These are phyloP conservation scores for Salinomyces thailandicus DNA, from an alignment of 2,329 filamentous ascomycete genomes.

Conservation along the genomic window DNA sequence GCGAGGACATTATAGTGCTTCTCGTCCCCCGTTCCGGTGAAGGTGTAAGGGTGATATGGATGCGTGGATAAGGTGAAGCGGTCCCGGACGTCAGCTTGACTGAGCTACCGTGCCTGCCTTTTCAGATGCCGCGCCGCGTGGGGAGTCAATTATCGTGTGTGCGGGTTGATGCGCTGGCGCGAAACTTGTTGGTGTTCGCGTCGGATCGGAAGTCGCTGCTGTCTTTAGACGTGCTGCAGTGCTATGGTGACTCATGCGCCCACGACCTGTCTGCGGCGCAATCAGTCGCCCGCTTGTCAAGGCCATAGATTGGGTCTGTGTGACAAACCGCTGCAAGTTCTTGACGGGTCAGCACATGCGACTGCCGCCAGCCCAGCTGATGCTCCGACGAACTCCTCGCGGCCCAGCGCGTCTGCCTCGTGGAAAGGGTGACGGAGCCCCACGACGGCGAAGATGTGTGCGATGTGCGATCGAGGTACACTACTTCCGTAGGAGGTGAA, in stretches of 20 bases:
- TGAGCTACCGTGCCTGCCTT: not conserved
- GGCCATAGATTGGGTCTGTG: not conserved
- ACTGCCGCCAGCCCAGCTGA: not conserved
- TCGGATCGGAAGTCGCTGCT: not conserved
- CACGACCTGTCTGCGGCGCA: not conserved
- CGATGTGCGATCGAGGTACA: too few species aligned
- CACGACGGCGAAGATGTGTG: not conserved
- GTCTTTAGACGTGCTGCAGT: not conserved
- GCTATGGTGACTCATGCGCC: not conserved
- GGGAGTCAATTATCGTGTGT: conserved; percentile 11
- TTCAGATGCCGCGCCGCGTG: conserved; percentile 7
- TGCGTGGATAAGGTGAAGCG: conserved; percentile 3
- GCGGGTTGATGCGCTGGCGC: conserved; percentile 1
- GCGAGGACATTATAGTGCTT: conserved; percentile 42
- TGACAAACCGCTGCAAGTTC: not conserved
- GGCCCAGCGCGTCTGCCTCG: not conserved
- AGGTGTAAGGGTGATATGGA: conserved; percentile 9
- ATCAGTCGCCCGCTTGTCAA: not conserved
- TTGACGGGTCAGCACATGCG: not conserved
- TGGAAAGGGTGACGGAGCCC: not conserved
- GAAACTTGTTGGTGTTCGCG: not conserved
- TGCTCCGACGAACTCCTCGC: not conserved
- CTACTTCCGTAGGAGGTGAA: too few species aligned
- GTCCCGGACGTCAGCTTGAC: not conserved
- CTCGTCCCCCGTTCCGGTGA: conserved; percentile 1